These are phyloP conservation scores for Endoconidiophora laricicola DNA, from an alignment of 2,329 filamentous ascomycete genomes.

Conservation along the genomic window DNA sequence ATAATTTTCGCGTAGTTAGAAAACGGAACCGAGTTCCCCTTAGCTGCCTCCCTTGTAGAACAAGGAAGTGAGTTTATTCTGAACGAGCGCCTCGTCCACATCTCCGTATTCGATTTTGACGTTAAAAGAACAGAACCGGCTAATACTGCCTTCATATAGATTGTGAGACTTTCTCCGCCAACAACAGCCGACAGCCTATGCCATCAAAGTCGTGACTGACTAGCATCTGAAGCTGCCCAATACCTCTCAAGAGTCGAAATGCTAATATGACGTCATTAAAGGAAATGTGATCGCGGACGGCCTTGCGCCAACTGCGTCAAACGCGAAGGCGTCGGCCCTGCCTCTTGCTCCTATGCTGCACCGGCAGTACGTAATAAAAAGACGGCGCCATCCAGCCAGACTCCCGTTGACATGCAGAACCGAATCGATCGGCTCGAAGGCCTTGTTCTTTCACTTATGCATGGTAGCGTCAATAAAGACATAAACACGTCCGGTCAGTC, in stretches of 20 bases:
- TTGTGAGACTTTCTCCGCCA: slow-evolving; percentile 7
- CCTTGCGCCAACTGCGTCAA: slow-evolving; percentile 93
- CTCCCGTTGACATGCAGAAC: slow-evolving; percentile 93
- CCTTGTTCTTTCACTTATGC: slow-evolving; percentile 85
- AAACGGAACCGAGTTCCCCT: slow-evolving; percentile 85
- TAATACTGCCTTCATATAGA: slow-evolving; percentile 7
- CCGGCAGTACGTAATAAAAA: slow-evolving; percentile 53
- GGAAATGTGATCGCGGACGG: slow-evolving; percentile 84
- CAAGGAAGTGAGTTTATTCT: slow-evolving; percentile 55
- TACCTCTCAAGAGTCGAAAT: too few species aligned
- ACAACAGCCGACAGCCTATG: background rate
- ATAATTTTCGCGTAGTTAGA: slow-evolving; percentile 72
- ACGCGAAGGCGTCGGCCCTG: slow-evolving; percentile 64
- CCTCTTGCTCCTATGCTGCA: slow-evolving; percentile 71
- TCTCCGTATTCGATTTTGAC: slow-evolving; percentile 19
- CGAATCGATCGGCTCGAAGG: slow-evolving; percentile 90
- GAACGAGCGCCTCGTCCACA: background rate
- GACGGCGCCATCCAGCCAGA: slow-evolving; percentile 42
- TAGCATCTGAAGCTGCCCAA: background rate
- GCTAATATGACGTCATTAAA: slow-evolving; percentile 16
- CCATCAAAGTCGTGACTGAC: background rate
- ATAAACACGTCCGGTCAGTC: slow-evolving; percentile 17
- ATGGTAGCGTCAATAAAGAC: slow-evolving; percentile 49
- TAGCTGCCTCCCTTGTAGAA: slow-evolving; percentile 79
- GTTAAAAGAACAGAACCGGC: slow-evolving; percentile 18